Evolutionary conservation across 2,329 filamentous ascomycete genomes (phyloP), one percentile per base, ranked within the genome.

Genomic region (Alternaria hordeiaustralica): DNA sequence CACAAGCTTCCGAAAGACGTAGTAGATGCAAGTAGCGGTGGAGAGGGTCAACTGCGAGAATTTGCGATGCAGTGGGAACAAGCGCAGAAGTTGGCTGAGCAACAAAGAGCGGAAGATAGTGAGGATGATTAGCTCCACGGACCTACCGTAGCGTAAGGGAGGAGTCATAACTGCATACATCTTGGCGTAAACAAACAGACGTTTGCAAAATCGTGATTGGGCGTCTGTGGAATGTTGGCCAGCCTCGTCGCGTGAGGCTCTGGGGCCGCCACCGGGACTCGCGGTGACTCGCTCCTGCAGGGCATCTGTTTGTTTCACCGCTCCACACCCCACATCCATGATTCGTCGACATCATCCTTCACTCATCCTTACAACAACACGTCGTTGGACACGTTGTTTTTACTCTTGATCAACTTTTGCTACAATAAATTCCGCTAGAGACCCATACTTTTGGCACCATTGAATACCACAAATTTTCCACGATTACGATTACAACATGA

Each of bases 1-100:
- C 95, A 98, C 77, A 99, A 98, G 81, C 82, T 99, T 71, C 96
- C 96, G 1, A 94, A 90, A 78, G 96, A 99, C 71, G 93, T 98
- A 3, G 94, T 97, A 2, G 88, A 90, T 74, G 88, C 88, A 3
- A 87, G 86, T 28, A 81, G 78, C 30, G 83, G 84, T 18, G 84
- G 82, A 1, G 88, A 92, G 59, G 92, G 91, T 4, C 91, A 91
- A 0, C 86, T 98, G 82, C 86, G 90, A 64, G 94, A 97, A 80
- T 84, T 85, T 71, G 82, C 83, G 5, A 76, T 78, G 59, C 81
- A 84, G 67, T 85, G 84, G 84, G 78, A 84, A 68, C 81, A 84
- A 65, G 78, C 76, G 3, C 75, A 78, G 62, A 78, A 81, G 49
- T 70, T 84, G 21, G 82, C 79, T 18, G 80, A 82, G 69, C 71